A percentile compares a stretch with the other conserved stretches of the same genome.
Evolutionary conservation across 2,329 filamentous ascomycete genomes (phyloP).

Genomic region (Verticillium zaregamsianum): DNA sequence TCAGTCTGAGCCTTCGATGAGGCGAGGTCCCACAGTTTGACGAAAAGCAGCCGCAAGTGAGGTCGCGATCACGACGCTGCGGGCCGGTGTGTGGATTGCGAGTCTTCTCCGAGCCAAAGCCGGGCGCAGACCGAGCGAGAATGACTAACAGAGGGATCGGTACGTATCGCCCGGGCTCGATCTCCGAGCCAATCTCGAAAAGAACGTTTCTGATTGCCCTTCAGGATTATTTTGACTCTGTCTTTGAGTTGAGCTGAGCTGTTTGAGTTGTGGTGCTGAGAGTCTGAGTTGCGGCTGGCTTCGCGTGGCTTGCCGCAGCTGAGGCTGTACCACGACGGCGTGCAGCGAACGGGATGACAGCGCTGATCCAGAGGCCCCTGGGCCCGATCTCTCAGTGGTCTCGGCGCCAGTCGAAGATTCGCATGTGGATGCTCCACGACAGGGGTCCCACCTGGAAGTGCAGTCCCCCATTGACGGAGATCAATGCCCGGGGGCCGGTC

Average conservation of each 20-base stretch:
- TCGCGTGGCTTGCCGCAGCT: neutral
- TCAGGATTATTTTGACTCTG: neutral
- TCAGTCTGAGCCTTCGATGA: neutral
- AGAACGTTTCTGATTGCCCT: neutral
- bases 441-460: neutral
- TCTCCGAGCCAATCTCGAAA: neutral
- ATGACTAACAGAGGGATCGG: neutral
- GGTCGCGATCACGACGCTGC: neutral
- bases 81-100: neutral
- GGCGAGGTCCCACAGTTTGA: neutral
- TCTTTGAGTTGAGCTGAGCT: too few relatives aligned
- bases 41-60: neutral
- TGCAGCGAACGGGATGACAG: neutral
- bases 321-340: neutral
- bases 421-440: neutral
- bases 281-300: neutral
- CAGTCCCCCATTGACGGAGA: neutral
- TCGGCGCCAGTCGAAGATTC: neutral
- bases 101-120: constrained; percentile 1
- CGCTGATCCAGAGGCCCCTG: neutral
- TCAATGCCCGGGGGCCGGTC: neutral
- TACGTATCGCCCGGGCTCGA: neutral
- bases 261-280: neutral
- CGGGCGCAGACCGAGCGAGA: neutral
- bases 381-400: neutral